Conservation (phyloP, 1,284 basidiomycete species). For the Ustilago esculenta region DNA sequence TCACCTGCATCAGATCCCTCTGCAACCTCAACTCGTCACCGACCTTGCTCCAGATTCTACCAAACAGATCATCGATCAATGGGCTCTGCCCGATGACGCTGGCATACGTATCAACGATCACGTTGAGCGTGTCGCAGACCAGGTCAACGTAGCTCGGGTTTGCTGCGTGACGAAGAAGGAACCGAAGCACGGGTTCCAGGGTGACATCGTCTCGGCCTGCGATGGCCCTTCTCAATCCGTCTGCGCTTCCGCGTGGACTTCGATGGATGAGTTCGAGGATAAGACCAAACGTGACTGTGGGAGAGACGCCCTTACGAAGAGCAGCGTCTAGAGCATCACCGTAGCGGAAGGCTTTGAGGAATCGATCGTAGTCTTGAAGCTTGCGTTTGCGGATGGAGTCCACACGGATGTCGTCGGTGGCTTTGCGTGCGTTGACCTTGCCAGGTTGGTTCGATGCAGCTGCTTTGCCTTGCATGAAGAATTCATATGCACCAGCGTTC, state of each 20-base stretch:
- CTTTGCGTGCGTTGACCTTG: constrained; percentile 15
- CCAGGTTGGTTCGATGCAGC: constrained; percentile 32
- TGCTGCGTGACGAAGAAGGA: constrained; percentile 84
- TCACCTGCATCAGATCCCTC: constrained; percentile 81
- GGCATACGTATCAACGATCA: constrained; percentile 91
- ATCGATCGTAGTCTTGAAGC: constrained; percentile 86
- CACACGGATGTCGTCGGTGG: constrained; percentile 69
- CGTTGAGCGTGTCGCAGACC: constrained; percentile 81
- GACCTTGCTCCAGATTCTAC: constrained; percentile 83
- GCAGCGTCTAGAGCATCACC: constrained; percentile 80
- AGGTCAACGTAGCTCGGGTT: constrained; percentile 91
- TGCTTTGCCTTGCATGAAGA: constrained; percentile 70
- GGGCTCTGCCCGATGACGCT: constrained; percentile 92
- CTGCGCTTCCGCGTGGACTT: constrained; percentile 69
- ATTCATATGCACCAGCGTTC: constrained; percentile 76
- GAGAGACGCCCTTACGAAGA: constrained; percentile 55
- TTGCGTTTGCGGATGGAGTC: constrained; percentile 77
- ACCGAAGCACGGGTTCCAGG: constrained; percentile 85
- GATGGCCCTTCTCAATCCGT: constrained; percentile 86
- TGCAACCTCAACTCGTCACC: constrained; percentile 89
- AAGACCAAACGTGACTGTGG: constrained; percentile 81
- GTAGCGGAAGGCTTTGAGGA: constrained; percentile 93
- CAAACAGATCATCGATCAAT: constrained; percentile 83
- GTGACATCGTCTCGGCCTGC: constrained; percentile 92
- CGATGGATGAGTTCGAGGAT: constrained; percentile 90